These are phyloP conservation scores for Cyclotella choctawhatcheeana DNA, from an alignment of 108 stramenopile species.

Conservation along the genomic window DNA sequence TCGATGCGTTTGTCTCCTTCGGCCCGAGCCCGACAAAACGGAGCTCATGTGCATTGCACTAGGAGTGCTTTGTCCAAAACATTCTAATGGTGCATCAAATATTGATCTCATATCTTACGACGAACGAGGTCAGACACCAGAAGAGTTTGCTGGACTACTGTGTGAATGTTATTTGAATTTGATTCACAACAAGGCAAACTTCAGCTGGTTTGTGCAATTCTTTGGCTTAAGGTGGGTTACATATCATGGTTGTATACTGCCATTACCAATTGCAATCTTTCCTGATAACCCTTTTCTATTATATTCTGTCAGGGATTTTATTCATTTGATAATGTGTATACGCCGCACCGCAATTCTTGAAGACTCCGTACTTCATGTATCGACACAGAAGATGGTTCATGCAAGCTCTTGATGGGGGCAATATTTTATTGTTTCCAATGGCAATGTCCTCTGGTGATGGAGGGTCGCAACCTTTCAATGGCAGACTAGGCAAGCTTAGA, in stretches of 20 bases:
- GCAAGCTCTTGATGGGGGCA: constrained; percentile 46
- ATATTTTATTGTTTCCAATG: constrained; percentile 65
- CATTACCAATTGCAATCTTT: neutral
- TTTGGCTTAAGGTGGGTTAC: constrained; percentile 23
- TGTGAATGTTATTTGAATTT: constrained; percentile 32
- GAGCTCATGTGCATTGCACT: constrained; percentile 35
- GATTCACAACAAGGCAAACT: constrained; percentile 19
- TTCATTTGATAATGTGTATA: constrained; percentile 25
- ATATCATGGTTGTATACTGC: neutral
- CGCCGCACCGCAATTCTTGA: constrained; percentile 14
- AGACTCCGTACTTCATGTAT: constrained; percentile 7
- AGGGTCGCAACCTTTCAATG: constrained; percentile 82
- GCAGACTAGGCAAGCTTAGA: constrained; percentile 75
- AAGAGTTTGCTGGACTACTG: constrained; percentile 18
- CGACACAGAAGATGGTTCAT: neutral
- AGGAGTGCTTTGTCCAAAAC: constrained; percentile 26
- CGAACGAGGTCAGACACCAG: neutral
- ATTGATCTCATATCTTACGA: constrained; percentile 12
- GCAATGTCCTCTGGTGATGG: constrained; percentile 59
- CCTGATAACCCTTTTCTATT: neutral
- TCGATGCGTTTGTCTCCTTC: constrained; percentile 30
- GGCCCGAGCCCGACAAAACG: constrained; percentile 44
- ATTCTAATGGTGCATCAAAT: neutral
- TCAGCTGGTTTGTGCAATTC: constrained; percentile 35
- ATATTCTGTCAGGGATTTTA: constrained; percentile 20